Base-by-base conservation (phyloP, 2,329 filamentous ascomycete species). In the Cadophora gregata region DNA sequence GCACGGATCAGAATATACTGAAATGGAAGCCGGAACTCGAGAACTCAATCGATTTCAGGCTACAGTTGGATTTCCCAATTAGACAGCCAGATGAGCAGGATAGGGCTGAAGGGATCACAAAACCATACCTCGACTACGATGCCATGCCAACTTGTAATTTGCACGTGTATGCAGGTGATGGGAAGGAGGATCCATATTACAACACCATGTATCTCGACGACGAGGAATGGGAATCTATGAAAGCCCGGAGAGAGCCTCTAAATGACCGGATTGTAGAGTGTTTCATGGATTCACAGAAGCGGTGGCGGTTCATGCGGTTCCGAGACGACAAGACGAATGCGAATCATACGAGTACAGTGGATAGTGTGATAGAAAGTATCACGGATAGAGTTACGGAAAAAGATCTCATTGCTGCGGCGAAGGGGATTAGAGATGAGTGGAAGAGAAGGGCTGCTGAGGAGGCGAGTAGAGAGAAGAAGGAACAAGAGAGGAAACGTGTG, bases 11-110 rank as follows among this genome's bases (percentile, higher is more conserved):
- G 59, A 90, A 97, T 78, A 99, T 97, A 70, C 83, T 99, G 47
- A 99, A 99, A 79, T 99, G 96, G 96, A 99, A 99, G 80, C 93
- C 95, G 0, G 93, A 93, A 4, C 85, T 92, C 71, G 96, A 99
- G 78, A 99, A 99, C 81, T 97, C 93, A 0, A 88, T 99, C 72
- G 96, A 99, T 78, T 97, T 97, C 78, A 87, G 91, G 50, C 85
- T 98, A 73, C 87, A 86, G 61, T 85, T 99, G 51, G 83, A 86
- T 14, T 98, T 97, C 75, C 91, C 91, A 0, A 76, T 83, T 0
- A 82, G 90, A n/a, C 85, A 92, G 67, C 90, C 90, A 0, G 86
- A 90, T 74, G 85, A 87, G 16, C 80, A 83, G 19, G 91, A 96
- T 73, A 86, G 87, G 55, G 86, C 87, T 38, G 90, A 92, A 21